Conservation (phyloP, 352 stramenopile genomes). For the Phytophthora kernoviae region DNA sequence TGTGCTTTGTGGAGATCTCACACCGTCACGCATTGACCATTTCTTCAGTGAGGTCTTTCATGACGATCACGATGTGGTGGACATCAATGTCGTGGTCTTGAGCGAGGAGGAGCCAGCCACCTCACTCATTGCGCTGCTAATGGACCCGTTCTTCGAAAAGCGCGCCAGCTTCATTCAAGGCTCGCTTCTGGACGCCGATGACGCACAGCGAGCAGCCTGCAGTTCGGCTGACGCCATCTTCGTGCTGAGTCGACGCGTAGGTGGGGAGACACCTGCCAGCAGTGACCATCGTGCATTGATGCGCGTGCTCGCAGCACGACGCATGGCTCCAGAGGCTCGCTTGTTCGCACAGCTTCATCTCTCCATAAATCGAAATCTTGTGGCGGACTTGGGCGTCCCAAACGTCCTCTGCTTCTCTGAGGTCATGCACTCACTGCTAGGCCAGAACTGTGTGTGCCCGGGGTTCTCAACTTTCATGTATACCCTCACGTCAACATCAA, state of each 20-base stretch:
- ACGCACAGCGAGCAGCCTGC: slow-evolving; percentile 70
- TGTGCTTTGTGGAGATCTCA: slow-evolving; percentile 80
- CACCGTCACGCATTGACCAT: slow-evolving; percentile 78
- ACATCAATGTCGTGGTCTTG: slow-evolving; percentile 81
- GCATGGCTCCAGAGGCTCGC: slow-evolving; percentile 48
- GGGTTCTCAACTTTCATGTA: slow-evolving; percentile 89
- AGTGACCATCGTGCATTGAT: slow-evolving; percentile 81
- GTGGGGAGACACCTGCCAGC: slow-evolving; percentile 58
- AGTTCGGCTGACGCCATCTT: slow-evolving; percentile 73
- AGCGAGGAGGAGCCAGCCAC: slow-evolving; percentile 77
- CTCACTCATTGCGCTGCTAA: slow-evolving; percentile 71
- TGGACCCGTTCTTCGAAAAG: slow-evolving; percentile 89
- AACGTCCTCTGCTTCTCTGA: slow-evolving; percentile 83
- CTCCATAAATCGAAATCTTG: slow-evolving; percentile 67
- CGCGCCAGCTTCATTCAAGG: slow-evolving; percentile 80
- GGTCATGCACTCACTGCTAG: slow-evolving; percentile 78
- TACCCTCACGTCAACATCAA: slow-evolving; percentile 81
- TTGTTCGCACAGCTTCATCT: slow-evolving; percentile 78
- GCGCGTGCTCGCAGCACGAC: slow-evolving; percentile 73
- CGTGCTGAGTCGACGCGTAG: slow-evolving; percentile 63
- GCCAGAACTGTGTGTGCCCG: slow-evolving; percentile 85
- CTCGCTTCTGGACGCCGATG: slow-evolving; percentile 77
- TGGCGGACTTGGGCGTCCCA: slow-evolving; percentile 70
- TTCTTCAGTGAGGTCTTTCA: slow-evolving; percentile 89
- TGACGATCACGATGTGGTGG: slow-evolving; percentile 81